Percentiles rank a stretch among this genome's conserved stretches.
Evolutionary conservation across 331 rosid genomes (phyloP).

Genomic region (Phaseolus coccineus): DNA sequence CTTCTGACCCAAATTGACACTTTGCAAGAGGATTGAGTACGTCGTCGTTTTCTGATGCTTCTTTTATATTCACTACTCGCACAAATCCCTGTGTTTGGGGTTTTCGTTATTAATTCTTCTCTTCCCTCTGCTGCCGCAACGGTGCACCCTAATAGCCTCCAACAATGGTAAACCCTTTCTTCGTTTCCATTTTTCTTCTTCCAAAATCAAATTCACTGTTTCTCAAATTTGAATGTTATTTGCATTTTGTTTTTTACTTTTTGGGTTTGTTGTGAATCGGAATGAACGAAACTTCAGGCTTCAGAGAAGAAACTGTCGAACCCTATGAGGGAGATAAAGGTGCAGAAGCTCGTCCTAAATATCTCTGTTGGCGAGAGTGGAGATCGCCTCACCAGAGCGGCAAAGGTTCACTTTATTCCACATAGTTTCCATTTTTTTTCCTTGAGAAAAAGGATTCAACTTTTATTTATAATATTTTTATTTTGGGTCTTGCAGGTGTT

Average conservation of each 20-base stretch:
- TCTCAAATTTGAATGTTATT: neutral
- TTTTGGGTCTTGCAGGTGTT: conserved; percentile 54
- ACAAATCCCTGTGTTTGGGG: neutral
- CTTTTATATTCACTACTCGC: neutral
- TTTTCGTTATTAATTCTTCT: neutral
- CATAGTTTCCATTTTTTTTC: neutral
- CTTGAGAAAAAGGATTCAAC: too few species aligned
- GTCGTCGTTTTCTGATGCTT: conserved; percentile 24
- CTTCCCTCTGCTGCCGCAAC: conserved; percentile 4
- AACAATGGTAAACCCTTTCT: conserved; percentile 24
- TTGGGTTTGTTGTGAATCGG: neutral
- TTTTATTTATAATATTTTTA: neutral
- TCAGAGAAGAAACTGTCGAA: conserved; percentile 81
- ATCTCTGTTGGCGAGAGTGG: conserved; percentile 96
- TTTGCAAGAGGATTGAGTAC: neutral
- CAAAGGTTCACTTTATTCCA: conserved; percentile 60
- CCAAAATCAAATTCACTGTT: neutral
- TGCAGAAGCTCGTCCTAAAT: conserved; percentile 89
- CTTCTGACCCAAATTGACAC: too few species aligned
- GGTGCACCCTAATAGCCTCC: conserved; percentile 19
- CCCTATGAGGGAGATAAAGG: conserved; percentile 93
- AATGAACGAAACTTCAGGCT: conserved; percentile 55
- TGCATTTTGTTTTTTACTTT: neutral
- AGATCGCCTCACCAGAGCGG: conserved; percentile 72
- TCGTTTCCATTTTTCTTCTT: neutral